Base-by-base conservation (phyloP, 495 filamentous ascomycete genomes). In the Ramalina intermedia region DNA sequence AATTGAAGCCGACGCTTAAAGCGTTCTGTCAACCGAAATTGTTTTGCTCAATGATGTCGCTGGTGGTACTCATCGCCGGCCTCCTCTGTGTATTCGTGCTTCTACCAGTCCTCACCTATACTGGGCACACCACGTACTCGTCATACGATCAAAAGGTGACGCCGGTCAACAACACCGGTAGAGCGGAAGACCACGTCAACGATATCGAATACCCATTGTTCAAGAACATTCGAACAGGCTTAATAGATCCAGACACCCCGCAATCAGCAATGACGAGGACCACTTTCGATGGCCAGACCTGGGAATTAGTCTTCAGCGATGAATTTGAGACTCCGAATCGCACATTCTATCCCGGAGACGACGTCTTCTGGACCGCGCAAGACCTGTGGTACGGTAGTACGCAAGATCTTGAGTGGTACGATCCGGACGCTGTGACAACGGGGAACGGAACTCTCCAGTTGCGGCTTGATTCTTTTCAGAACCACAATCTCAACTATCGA, bases 341-440 rank as follows among this genome's bases (percentile, higher is more conserved):
- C 43, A 81, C 79, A 3, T 86, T 87, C 55, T 87, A 82, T 56
- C 71, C 76, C 29, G 78, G 73, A n/a, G 83, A 87, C 57, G 84
- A 87, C 56, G 72, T 83, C 1, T 85, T 72, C 56, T 84, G 74
- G 58, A 71, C 79, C 58, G 83, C 68, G 3, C 72, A 83, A 40
- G 79, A 87, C 58, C 55, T 85, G 12, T 85, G 84, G 81, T 87
- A 87, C 59, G 82, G 82, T 51, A 79, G 81, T 38, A 87, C 82
- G 4, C 68, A 78, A 56, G 82, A 87, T 69, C 62, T 85, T 38
- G 82, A 87, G 72, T 87, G 84, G 83, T 87, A 87, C 54, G 83
- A 87, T 59, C 82, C 83, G 2, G 83, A 87, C 61, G 82, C 82
- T 6, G 67, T 79, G 6, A 78, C 76, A 1, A 86, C 84, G 7